A percentile compares a stretch with the other conserved stretches of the same genome.
These are phyloP conservation scores for Tolypocladium pustulatum DNA, from an alignment of 2,329 filamentous ascomycete species.

Conservation along the genomic window DNA sequence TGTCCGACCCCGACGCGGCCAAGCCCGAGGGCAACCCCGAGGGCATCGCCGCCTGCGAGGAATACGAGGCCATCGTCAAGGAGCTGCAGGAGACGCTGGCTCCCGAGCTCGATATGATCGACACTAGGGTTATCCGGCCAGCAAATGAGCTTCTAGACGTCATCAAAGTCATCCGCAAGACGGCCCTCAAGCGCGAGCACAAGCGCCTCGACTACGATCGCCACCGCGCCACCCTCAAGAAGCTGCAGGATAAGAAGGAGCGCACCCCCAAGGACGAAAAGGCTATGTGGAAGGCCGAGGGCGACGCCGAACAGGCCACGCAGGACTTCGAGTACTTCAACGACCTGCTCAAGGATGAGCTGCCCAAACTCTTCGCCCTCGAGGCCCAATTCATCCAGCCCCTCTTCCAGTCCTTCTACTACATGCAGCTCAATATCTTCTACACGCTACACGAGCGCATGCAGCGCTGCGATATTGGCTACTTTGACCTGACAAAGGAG, in stretches of 20 bases:
- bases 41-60: conserved; percentile 89
- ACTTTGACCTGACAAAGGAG: conserved; percentile 86
- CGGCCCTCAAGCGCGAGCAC: conserved; percentile 81
- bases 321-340: conserved; percentile 99
- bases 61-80: conserved; percentile 85
- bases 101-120: conserved; percentile 96
- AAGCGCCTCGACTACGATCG: conserved; percentile 96
- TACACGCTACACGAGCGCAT: conserved; percentile 97
- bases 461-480: conserved; percentile 94
- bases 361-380: conserved; percentile 81
- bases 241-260: conserved; percentile 95
- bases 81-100: conserved; percentile 81
- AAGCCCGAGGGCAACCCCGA: conserved; percentile 79
- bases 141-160: conserved; percentile 90
- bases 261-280: conserved; percentile 95
- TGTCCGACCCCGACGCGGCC: conserved; percentile 83
- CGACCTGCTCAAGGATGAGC: conserved; percentile 88
- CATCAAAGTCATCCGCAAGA: conserved; percentile 90
- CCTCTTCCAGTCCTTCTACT: conserved; percentile 98
- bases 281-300: conserved; percentile 90
- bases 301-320: conserved; percentile 79
- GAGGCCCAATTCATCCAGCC: conserved; percentile 94
- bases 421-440: conserved; percentile 99
- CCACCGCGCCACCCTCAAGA: conserved; percentile 73
- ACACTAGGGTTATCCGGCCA: conserved; percentile 78